Evolutionary conservation across 2,329 filamentous ascomycete species (phyloP).

Genomic region (Xylaria digitata): DNA sequence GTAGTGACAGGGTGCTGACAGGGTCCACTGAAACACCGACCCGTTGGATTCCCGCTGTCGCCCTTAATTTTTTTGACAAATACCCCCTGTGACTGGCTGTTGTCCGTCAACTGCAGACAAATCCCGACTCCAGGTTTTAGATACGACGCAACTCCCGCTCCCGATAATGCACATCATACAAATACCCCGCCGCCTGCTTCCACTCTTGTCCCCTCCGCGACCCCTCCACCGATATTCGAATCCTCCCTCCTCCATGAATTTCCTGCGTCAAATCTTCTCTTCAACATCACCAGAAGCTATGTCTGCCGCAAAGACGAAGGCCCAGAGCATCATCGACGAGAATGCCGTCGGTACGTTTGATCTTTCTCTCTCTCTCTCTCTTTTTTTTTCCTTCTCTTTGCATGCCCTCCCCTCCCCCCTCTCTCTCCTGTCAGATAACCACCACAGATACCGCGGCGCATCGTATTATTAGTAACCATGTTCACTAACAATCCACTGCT

Average conservation of each 20-base stretch:
- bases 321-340: conserved; percentile 86
- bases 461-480: too few species aligned
- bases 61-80: conserved; percentile 1
- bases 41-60: not conserved
- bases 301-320: conserved; percentile 85
- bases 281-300: conserved; percentile 72
- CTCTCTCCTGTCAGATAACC: too few species aligned
- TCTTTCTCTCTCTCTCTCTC: not conserved
- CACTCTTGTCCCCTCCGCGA: conserved; percentile 7
- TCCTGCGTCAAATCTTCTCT: conserved; percentile 78
- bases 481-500: conserved; percentile 31
- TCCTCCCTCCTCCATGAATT: conserved; percentile 45
- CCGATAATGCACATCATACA: conserved; percentile 31
- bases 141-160: too few species aligned
- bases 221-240: conserved; percentile 18
- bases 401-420: too few species aligned
- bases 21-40: conserved; percentile 10
- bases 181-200: conserved; percentile 37
- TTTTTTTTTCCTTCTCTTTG: too few species aligned
- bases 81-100: conserved; percentile 8
- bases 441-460: not conserved
- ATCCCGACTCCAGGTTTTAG: not conserved
- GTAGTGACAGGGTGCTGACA: not conserved
- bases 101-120: not conserved
- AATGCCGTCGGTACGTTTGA: conserved; percentile 78